Conservation (phyloP, 805 yeast species). For the Candida dajiaensis region DNA sequence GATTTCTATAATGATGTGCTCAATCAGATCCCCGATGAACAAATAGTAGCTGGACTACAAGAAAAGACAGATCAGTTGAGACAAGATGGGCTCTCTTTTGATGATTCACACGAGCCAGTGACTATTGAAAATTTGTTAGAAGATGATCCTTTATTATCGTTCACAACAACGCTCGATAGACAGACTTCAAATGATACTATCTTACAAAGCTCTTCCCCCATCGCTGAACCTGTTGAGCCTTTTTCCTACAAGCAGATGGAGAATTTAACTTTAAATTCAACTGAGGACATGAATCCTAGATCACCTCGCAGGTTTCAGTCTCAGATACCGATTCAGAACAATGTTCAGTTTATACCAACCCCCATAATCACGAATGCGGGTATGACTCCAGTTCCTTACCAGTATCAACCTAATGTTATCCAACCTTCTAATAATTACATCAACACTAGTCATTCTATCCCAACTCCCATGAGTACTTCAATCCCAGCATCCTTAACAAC, state of each 20-base stretch:
- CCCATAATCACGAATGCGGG: neutral
- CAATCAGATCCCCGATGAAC: constrained; percentile 16
- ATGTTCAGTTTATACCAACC: neutral
- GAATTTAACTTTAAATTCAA: constrained; percentile 8
- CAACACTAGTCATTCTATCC: neutral
- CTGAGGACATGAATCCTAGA: constrained; percentile 5
- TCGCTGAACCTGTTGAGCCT: constrained; percentile 7
- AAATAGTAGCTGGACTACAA: constrained; percentile 16
- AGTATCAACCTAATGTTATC: neutral
- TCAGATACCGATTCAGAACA: neutral
- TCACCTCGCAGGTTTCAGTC: neutral
- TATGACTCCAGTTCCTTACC: neutral
- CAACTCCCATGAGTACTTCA: neutral
- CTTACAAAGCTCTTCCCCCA: constrained; percentile 17
- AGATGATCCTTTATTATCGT: constrained; percentile 23
- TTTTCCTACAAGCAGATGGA: constrained; percentile 2
- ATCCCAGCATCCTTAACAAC: constrained; percentile 4
- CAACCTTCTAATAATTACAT: neutral
- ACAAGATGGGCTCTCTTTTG: constrained; percentile 2
- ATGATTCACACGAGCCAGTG: constrained; percentile 9
- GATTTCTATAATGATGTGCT: constrained; percentile 11
- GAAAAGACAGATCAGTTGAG: constrained; percentile 7
- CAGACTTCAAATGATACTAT: constrained; percentile 25
- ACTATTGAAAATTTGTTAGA: constrained; percentile 22
- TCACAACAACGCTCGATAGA: constrained; percentile 22